Percentiles rank a stretch among this genome's conserved stretches.
These are phyloP conservation scores for Tarenaya hassleriana DNA, from an alignment of 345 rosid species.

Conservation along the genomic window DNA sequence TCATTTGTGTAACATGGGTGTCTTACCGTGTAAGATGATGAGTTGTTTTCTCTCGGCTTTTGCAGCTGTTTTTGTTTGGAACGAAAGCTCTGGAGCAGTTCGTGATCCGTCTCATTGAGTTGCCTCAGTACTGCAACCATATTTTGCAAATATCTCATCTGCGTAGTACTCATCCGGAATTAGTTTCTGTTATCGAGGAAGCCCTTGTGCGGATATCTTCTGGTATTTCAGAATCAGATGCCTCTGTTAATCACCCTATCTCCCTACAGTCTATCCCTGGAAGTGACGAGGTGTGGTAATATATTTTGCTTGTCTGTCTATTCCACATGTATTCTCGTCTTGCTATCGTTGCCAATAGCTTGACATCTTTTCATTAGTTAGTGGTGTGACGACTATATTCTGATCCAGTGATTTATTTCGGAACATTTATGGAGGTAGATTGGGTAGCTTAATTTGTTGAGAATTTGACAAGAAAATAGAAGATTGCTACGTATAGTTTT, in stretches of 20 bases:
- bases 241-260: conserved; percentile 42
- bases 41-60: conserved; percentile 14
- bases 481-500: background rate
- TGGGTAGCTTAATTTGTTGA: background rate
- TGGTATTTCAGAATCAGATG: conserved; percentile 65
- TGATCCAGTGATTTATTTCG: background rate
- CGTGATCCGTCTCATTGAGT: conserved; percentile 86
- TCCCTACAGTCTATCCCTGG: conserved; percentile 42
- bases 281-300: conserved; percentile 55
- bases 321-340: conserved; percentile 3
- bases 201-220: conserved; percentile 82
- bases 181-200: conserved; percentile 81
- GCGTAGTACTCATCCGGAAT: conserved; percentile 70
- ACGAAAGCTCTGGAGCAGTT: conserved; percentile 95
- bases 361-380: background rate
- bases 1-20: background rate
- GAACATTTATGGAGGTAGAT: background rate
- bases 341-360: conserved; percentile 1
- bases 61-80: conserved; percentile 96
- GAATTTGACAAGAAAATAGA: conserved; percentile 6
- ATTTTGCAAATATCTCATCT: conserved; percentile 95
- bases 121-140: conserved; percentile 99
- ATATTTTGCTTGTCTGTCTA: conserved; percentile 1
- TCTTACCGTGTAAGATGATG: conserved; percentile 13
- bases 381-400: background rate